A percentile compares a stretch with the other conserved stretches of the same genome.
phyloP scores from a whole-genome alignment of 176 grass and related monocot species.

The Aechmea fasciata region DNA sequence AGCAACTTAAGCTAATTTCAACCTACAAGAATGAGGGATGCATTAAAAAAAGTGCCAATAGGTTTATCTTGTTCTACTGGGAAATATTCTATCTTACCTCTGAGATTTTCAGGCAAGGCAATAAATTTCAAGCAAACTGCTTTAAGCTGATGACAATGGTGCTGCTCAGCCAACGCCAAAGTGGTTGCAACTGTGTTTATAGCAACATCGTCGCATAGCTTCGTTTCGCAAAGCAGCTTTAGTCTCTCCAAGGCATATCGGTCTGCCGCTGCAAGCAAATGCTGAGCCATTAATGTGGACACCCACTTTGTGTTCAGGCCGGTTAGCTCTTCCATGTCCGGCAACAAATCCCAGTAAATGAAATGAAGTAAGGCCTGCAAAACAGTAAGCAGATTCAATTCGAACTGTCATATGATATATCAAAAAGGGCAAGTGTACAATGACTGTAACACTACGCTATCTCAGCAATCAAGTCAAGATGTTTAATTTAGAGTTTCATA shows the following conservation, averaged over 20 bases:
- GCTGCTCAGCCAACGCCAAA: slow-evolving; percentile 89
- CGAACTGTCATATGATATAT: slow-evolving; percentile 4
- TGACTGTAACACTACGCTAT: neutral
- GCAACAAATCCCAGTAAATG: slow-evolving; percentile 90
- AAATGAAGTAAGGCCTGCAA: slow-evolving; percentile 89
- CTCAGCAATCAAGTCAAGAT: neutral
- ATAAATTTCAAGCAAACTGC: slow-evolving; percentile 90
- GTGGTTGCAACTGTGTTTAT: slow-evolving; percentile 97
- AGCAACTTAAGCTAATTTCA: neutral
- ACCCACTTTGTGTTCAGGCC: slow-evolving; percentile 69
- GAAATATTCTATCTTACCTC: slow-evolving; percentile 40
- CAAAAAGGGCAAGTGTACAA: neutral
- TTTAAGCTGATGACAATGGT: slow-evolving; percentile 94
- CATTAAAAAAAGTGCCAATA: neutral
- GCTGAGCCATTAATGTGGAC: slow-evolving; percentile 91
- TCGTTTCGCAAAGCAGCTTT: slow-evolving; percentile 67
- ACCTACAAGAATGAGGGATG: neutral
- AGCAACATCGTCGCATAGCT: slow-evolving; percentile 79
- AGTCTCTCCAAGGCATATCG: slow-evolving; percentile 94
- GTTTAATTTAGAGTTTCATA: neutral
- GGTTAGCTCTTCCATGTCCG: slow-evolving; percentile 81
- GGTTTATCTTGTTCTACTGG: neutral
- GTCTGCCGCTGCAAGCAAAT: slow-evolving; percentile 89
- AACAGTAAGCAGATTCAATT: slow-evolving; percentile 4
- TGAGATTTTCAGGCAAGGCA: slow-evolving; percentile 81